Percentiles rank a stretch among this genome's conserved stretches.
Evolutionary conservation across 2,329 filamentous ascomycete species (phyloP).

Genomic region (Acrocalymma vagum): DNA sequence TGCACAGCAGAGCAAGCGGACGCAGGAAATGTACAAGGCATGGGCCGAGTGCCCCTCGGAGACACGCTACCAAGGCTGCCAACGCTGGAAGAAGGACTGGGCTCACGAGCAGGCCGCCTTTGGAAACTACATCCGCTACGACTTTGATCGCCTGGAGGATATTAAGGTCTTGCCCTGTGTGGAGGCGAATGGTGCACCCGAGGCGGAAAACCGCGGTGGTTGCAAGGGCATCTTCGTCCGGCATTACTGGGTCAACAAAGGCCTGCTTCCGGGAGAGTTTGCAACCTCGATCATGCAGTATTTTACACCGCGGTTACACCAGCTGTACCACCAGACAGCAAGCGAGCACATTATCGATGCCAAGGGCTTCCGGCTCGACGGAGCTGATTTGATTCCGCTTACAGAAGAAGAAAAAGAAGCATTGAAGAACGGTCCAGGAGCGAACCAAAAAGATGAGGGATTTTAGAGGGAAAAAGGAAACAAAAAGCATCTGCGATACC

Average conservation of each 20-base stretch:
- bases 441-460: conserved; percentile 47
- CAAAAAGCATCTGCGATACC: no score
- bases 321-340: conserved; percentile 37
- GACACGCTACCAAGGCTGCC: conserved; percentile 43
- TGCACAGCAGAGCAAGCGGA: conserved; percentile 49
- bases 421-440: conserved; percentile 25
- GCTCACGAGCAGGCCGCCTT: conserved; percentile 50
- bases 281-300: conserved; percentile 48
- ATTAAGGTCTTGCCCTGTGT: conserved; percentile 48
- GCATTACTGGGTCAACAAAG: conserved; percentile 50
- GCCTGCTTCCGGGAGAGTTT: conserved; percentile 38
- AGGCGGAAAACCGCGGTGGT: conserved; percentile 40
- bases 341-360: conserved; percentile 42
- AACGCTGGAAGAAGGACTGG: conserved; percentile 45
- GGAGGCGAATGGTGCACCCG: conserved; percentile 48
- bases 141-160: conserved; percentile 46
- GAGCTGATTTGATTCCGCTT: conserved; percentile 41
- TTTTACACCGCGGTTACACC: conserved; percentile 43
- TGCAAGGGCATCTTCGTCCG: conserved; percentile 49
- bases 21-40: conserved; percentile 47
- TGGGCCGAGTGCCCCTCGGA: conserved; percentile 50
- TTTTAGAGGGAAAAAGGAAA: conserved; percentile 29
- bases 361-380: conserved; percentile 43
- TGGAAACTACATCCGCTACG: conserved; percentile 49
- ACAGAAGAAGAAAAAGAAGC: conserved; percentile 39